These are phyloP conservation scores for Myrica gale DNA, from an alignment of 306 rosid species.

Conservation along the genomic window DNA sequence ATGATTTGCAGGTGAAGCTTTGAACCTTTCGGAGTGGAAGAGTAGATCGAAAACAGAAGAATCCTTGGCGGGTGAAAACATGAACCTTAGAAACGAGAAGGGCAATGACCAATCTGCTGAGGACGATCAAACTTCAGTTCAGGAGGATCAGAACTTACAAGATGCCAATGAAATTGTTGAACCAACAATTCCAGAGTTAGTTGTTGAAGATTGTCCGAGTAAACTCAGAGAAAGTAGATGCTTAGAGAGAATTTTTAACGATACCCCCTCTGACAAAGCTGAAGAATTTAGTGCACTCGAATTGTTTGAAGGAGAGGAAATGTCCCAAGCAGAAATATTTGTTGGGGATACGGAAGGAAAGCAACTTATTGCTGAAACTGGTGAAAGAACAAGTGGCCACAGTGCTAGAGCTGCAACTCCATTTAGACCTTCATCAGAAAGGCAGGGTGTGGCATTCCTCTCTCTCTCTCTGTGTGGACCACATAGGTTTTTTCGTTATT, in stretches of 20 bases:
- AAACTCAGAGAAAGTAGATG: background rate
- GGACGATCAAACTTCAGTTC: constrained; percentile 4
- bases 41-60: constrained; percentile 19
- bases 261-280: background rate
- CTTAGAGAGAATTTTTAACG: background rate
- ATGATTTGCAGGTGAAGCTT: constrained; percentile 16
- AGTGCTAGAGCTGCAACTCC: background rate
- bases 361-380: background rate
- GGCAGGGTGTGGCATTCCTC: constrained; percentile 6
- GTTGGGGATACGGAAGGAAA: background rate
- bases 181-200: background rate
- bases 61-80: background rate
- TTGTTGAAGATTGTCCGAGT: background rate
- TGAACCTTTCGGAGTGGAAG: constrained; percentile 1
- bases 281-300: background rate
- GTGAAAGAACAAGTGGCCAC: background rate
- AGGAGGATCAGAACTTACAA: constrained; percentile 6
- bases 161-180: background rate
- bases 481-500: background rate
- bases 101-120: constrained; percentile 10
- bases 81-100: background rate
- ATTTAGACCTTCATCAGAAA: background rate
- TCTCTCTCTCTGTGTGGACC: too few relatives aligned
- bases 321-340: background rate
- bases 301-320: constrained; percentile 3